Percentiles rank a stretch among this genome's conserved stretches.
Evolutionary conservation across 495 filamentous ascomycete genomes (phyloP).

Genomic region (Sporormia fimetaria): DNA sequence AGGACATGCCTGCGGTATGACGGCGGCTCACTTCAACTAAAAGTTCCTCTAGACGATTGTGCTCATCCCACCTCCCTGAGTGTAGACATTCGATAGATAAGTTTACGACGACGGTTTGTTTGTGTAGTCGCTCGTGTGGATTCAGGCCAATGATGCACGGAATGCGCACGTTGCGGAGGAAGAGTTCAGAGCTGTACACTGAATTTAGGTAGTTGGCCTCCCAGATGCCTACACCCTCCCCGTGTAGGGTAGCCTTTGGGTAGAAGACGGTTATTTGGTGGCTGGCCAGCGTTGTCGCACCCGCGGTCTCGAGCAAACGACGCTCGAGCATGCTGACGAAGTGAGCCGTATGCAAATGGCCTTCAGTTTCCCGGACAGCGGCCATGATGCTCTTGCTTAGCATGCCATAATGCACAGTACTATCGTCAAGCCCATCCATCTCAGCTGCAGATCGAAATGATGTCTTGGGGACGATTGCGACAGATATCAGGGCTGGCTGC

Average conservation of each 20-base stretch:
- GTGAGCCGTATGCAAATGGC: slow-evolving; percentile 4
- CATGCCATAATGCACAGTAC: slow-evolving; percentile 51
- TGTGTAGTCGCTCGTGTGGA: slow-evolving; percentile 43
- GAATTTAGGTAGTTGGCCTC: neutral
- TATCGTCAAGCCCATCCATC: slow-evolving; percentile 39
- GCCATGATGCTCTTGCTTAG: slow-evolving; percentile 43
- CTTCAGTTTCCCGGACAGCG: slow-evolving; percentile 22
- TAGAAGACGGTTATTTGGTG: slow-evolving; percentile 22
- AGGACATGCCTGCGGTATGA: neutral
- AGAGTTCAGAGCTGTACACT: slow-evolving; percentile 18
- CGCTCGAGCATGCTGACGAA: slow-evolving; percentile 2
- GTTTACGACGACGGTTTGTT: slow-evolving; percentile 47
- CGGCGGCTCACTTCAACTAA: slow-evolving; percentile 40
- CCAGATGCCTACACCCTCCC: slow-evolving; percentile 23
- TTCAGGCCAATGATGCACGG: slow-evolving; percentile 53
- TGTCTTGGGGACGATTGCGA: slow-evolving; percentile 36
- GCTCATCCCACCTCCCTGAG: slow-evolving; percentile 32
- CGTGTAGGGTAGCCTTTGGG: slow-evolving; percentile 30
- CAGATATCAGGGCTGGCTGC: slow-evolving; percentile 46
- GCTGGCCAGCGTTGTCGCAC: slow-evolving; percentile 1
- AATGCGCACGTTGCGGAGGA: slow-evolving; percentile 38
- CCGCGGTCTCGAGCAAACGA: slow-evolving; percentile 3
- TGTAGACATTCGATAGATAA: slow-evolving; percentile 42
- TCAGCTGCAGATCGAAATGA: slow-evolving; percentile 40
- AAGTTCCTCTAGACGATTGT: slow-evolving; percentile 38